Base-by-base conservation (phyloP, 2,329 filamentous ascomycete species). In the Aspergillus amoenus region DNA sequence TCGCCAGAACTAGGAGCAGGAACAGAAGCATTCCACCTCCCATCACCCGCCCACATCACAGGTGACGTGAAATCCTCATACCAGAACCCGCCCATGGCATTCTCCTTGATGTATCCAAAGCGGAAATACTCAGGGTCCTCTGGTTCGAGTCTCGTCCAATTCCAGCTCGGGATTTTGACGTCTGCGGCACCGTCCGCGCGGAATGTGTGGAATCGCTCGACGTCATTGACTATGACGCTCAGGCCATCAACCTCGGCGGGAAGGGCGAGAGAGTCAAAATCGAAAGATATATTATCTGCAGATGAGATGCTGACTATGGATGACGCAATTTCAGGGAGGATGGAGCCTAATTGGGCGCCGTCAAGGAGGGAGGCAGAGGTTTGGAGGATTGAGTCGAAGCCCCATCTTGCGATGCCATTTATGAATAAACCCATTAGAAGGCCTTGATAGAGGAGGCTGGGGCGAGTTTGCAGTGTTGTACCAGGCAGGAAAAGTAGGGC, bases 401-500 rank as follows among this genome's bases (percentile, higher is more conserved):
- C 84, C 84, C 84, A 87, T n/a, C 84, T 76, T 2, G 84, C 84
- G 52, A 84, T 80, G 30, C 84, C 84, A 65, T 86, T 87, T 73
- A 87, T 82, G 70, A 86, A 87, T 0, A 87, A 72, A 0, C 84
- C 84, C 11, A 86, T 70, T 0, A 87, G 75, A 5, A 87, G 73
- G n/a, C 84, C 84, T 64, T 86, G 84, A 66, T 84, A 87, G 5
- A 86, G 64, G 4, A 87, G 73, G 48, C 78, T 80, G 0, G 83
- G 83, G 1, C 84, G 76, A 17, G 82, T 87, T 61, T 86, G 84
- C 63, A 86, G 77, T 0, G 78, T 76, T 2, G 84, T 86, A 0
- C 84, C 84, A 0, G 83, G 82, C 0, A 86, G 73, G 3, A 87
- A 76, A 3, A 87, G 72, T 0, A 87, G 74, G 1, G 80, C 82